phyloP scores from a whole-genome alignment of 257 asterid genomes.

The Solanum pennellii region DNA sequence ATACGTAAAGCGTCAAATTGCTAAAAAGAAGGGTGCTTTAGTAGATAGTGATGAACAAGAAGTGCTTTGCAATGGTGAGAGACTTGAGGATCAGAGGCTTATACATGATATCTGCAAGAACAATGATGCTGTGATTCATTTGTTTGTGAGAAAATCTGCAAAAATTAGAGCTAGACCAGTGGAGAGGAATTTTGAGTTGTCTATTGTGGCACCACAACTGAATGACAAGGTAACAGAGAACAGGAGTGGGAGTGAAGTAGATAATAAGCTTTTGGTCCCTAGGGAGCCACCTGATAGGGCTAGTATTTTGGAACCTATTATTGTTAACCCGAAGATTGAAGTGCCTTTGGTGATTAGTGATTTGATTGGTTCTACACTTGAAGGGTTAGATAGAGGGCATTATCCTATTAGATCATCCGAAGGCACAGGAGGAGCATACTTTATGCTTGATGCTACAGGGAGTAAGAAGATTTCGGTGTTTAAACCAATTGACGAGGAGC shows the following conservation, averaged over 20 bases:
- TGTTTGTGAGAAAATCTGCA: constrained; percentile 60
- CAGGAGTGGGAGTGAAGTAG: constrained; percentile 15
- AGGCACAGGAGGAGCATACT: constrained; percentile 94
- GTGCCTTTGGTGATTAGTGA: constrained; percentile 37
- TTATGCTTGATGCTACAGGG: constrained; percentile 57
- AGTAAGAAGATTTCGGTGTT: constrained; percentile 60
- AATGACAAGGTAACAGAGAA: constrained; percentile 9
- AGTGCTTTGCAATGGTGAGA: constrained; percentile 60
- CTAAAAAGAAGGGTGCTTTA: constrained; percentile 23
- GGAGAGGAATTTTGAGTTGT: constrained; percentile 62
- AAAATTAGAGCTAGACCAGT: constrained; percentile 64
- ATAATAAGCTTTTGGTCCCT: constrained; percentile 13
- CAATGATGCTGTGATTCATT: constrained; percentile 70
- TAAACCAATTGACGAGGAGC: constrained; percentile 91
- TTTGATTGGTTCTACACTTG: constrained; percentile 42
- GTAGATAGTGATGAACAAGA: constrained; percentile 49
- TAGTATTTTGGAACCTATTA: constrained; percentile 50
- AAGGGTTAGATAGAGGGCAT: constrained; percentile 51
- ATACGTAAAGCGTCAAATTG: constrained; percentile 59
- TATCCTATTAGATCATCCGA: constrained; percentile 65
- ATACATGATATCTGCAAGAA: constrained; percentile 56
- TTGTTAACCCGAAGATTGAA: constrained; percentile 54
- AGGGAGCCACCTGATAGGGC: constrained; percentile 30
- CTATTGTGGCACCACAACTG: constrained; percentile 34
- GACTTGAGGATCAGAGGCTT: constrained; percentile 65